Evolutionary conservation across 257 asterid genomes (phyloP).

Genomic region (Buddleja alternifolia): DNA sequence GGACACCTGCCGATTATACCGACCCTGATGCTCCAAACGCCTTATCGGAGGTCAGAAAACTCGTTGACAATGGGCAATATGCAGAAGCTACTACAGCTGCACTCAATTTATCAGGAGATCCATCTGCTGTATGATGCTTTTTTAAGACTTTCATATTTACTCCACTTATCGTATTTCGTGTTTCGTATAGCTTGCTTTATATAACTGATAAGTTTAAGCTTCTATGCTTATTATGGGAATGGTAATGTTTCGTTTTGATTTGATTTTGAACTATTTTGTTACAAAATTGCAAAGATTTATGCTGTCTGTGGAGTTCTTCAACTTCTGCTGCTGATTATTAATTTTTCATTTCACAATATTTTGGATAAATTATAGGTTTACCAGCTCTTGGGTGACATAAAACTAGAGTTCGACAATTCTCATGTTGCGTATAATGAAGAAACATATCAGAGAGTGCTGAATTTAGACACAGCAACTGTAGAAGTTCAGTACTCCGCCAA

Average conservation of each 20-base stretch:
- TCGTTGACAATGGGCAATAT: conserved; percentile 53
- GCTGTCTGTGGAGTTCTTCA: neutral
- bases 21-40: conserved; percentile 47
- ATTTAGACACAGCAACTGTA: conserved; percentile 79
- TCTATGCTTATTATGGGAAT: too few relatives aligned
- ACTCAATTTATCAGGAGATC: conserved; percentile 46
- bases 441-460: conserved; percentile 69
- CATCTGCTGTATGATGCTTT: conserved; percentile 51
- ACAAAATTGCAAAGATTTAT: neutral
- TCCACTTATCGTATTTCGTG: neutral
- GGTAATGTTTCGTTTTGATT: neutral
- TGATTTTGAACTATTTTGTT: neutral
- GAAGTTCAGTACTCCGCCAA: conserved; percentile 54
- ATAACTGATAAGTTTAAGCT: too few relatives aligned
- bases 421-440: conserved; percentile 44
- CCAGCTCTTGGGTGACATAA: conserved; percentile 86
- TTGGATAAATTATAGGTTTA: conserved; percentile 54
- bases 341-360: neutral
- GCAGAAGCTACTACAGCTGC: conserved; percentile 70
- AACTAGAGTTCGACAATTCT: conserved; percentile 58
- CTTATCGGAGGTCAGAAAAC: conserved; percentile 65
- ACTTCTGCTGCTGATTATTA: neutral
- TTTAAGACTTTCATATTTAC: conserved; percentile 15
- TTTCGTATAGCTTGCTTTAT: neutral
- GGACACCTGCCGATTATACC: conserved; percentile 63